These are phyloP conservation scores for Nannochloropsis salina DNA, from an alignment of 108 stramenopile species.

Conservation along the genomic window DNA sequence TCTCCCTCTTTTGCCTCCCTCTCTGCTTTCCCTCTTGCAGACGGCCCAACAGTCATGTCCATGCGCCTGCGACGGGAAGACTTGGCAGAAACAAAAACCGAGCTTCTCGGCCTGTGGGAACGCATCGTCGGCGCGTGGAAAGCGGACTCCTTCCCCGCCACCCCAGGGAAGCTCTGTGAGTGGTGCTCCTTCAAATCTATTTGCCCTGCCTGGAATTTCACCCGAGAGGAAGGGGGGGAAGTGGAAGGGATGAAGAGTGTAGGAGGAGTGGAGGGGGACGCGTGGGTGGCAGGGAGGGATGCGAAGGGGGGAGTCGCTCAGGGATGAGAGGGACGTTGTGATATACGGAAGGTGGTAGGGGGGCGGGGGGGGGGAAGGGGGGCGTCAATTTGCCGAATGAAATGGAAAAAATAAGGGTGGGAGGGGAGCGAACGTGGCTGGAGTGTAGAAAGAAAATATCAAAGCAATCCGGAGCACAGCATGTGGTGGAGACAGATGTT, in stretches of 20 bases:
- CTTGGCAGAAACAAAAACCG: neutral
- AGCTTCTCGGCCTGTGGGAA: neutral
- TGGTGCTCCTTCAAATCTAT: neutral
- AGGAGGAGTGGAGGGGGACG: neutral
- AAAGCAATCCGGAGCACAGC: too few relatives aligned
- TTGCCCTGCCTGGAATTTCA: conserved; percentile 15
- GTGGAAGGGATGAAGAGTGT: neutral
- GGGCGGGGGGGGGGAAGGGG: too few relatives aligned
- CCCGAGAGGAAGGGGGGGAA: neutral
- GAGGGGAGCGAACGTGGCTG: too few relatives aligned
- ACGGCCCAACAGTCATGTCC: neutral
- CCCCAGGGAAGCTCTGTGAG: neutral
- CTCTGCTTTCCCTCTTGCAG: neutral
- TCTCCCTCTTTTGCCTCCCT: conserved; percentile 15
- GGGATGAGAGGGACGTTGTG: neutral
- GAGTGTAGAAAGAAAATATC: too few relatives aligned
- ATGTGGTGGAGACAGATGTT: too few relatives aligned
- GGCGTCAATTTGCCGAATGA: too few relatives aligned
- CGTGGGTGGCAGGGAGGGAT: neutral
- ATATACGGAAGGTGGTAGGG: neutral
- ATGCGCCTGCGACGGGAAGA: neutral
- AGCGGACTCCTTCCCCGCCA: neutral
- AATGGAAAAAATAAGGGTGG: too few relatives aligned
- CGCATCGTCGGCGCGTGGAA: neutral
- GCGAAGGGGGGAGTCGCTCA: neutral